Base-by-base conservation (phyloP, 2,329 filamentous ascomycete genomes). In the Sarocladium strictum region DNA sequence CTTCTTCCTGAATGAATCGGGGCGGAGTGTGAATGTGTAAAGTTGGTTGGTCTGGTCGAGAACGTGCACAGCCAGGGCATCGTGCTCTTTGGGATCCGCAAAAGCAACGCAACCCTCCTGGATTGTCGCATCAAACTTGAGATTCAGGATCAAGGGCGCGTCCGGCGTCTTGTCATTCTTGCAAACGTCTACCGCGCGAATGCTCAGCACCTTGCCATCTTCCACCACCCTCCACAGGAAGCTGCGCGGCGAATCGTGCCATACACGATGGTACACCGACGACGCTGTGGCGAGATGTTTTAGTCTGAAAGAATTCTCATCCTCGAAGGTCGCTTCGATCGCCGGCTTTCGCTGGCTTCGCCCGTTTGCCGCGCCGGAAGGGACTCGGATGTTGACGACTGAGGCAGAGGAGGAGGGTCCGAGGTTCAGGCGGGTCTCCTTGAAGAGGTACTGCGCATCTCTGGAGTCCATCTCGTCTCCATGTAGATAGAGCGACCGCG, bases 181-280 rank as follows among this genome's bases (percentile, higher is more conserved):
- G 67, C 84, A 87, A 60, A 97, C 73, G 70, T 99, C 94, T 57
- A 89, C 84, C 38, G 84, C 85, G 65, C 90, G 87, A 52, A 99
- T 78, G 71, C 94, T 93, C 62, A 99, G 77, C 58, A 90, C 77
- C 61, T 82, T 88, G 64, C 85, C 84, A 63, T 90, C 84, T 64
- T 96, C 87, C 57, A 97, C 73, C 37, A 97, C 80, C 62, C 93
- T 84, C 94, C 94, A 99, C 49, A 96, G 79, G 66, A 97, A 95
- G 69, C 84, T 90, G 65, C 89, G 85, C 37, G 94, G 94, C 59
- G 87, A 85, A 59, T 81, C 77, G 64, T 87, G 83, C 68, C 87
- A 81, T 68, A 82, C 81, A 54, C 94, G 85, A 70, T 96, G 91
- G 74, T 90, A 96, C 55, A 97, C 80, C 2, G 90, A 90, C 26